Percentiles rank a stretch among this genome's conserved stretches.
These are phyloP conservation scores for Abrus precatorius DNA, from an alignment of 306 rosid genomes.

Conservation along the genomic window DNA sequence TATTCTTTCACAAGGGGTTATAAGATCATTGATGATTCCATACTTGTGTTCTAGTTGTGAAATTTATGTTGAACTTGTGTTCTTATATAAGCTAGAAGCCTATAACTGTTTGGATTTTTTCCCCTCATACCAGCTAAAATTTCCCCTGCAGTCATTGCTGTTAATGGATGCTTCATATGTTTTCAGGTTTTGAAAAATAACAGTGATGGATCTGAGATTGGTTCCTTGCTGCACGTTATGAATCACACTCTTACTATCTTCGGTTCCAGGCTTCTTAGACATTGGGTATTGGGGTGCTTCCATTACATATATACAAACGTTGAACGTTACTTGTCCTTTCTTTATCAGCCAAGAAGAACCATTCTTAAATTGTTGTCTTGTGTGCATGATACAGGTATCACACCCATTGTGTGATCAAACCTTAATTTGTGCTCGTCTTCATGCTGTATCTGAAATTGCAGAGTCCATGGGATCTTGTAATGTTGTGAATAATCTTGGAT, in stretches of 20 bases:
- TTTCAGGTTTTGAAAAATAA: constrained; percentile 81
- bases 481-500: constrained; percentile 52
- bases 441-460: constrained; percentile 91
- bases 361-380: constrained; percentile 47
- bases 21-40: constrained; percentile 4
- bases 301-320: constrained; percentile 27
- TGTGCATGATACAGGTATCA: constrained; percentile 73
- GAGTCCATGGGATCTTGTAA: constrained; percentile 83
- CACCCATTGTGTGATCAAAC: constrained; percentile 88
- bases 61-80: constrained; percentile 12
- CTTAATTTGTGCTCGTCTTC: constrained; percentile 83
- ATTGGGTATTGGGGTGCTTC: constrained; percentile 70
- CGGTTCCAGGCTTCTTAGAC: constrained; percentile 95
- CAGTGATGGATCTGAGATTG: constrained; percentile 85
- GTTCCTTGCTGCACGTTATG: constrained; percentile 88
- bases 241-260: constrained; percentile 84
- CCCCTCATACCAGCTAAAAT: constrained; percentile 28
- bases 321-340: constrained; percentile 30
- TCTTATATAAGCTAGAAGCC: constrained; percentile 34
- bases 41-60: constrained; percentile 7
- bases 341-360: constrained; percentile 5
- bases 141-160: constrained; percentile 24
- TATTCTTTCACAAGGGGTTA: constrained; percentile 25
- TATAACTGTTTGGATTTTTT: background rate
- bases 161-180: constrained; percentile 39